Evolutionary conservation across 2,329 filamentous ascomycete genomes (phyloP), one percentile per base, ranked within the genome.

Genomic region (Fusarium sulawesiense): DNA sequence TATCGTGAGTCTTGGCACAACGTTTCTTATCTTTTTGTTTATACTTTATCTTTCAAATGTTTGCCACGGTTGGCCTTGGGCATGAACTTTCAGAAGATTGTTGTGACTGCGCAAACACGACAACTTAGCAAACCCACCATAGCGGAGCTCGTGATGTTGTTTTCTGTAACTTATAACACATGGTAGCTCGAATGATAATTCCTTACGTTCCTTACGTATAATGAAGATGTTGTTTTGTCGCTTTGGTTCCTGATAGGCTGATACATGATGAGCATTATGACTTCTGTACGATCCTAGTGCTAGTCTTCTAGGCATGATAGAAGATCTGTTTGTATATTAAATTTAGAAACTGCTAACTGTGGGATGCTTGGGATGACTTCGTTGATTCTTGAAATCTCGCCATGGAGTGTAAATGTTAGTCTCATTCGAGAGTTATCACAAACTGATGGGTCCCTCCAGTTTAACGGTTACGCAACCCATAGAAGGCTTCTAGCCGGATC

Each of bases 401-500:
- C 3, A 18, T 9, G 4, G 27, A 29, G 27, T 29, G 27, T 6
- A 5, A 2, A 4, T 12, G 27, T 29, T 34, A 9, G 7, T 34
- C 2, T 34, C 7, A 18, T 34, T 18, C 2, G 16, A 34, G 14
- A 10, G 8, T 34, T 3, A 3, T 3, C 14, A 18, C 32, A 18
- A 34, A 34, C 32, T 34, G 16, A 10, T 34, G 14, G 32, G 8
- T 34, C 2, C 4, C 7, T 4, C 16, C 14, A 4, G 16, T 10
- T 6, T 6, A 16, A 34, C 32, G 2, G 8, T 10, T 1, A 1
- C 4, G 8, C 4, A 18, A 34, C 8, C 32, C 14, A 18, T 0
- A 5, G 2, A 18, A 7, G 8, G 2, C 16, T 3, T 10, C 32
- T 0, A 34, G 8, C 32, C 8, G 5, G 32, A 10, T 18, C 8